Evolutionary conservation across 225 moss, liverwort and hornwort species (phyloP), one percentile per base, ranked within the genome.

Genomic region (Asterella californica): DNA sequence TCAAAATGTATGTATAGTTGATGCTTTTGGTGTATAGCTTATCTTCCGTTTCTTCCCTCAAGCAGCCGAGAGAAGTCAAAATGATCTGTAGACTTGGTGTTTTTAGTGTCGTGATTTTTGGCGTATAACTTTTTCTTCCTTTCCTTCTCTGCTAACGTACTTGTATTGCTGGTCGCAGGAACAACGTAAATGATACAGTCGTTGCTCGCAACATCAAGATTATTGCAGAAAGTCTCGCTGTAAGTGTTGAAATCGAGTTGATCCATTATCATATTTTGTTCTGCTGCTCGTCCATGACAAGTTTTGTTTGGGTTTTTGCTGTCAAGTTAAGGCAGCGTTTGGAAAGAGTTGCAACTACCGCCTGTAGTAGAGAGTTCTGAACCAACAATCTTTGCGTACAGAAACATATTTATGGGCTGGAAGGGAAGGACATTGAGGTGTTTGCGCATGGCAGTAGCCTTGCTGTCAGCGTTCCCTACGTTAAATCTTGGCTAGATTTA

Each of bases 371-470:
- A 53, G 15, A 17, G 52, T 7, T 33, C 53, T 74, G 52, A 74
- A 53, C 17, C 74, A 74, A 15, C 52, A 7, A 30, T 47, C 11
- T 71, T 27, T 19, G 30, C 32, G 8, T 45, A 62, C 89, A 96
- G 96, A 93, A 79, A 81, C 95, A 90, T 64, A 90, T 95, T 78
- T 95, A 95, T 87, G 90, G 93, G 42, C 85, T 86, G 71, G 88
- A 90, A 88, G 91, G 86, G 75, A 92, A 83, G 71, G 87, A 88
- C 66, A 83, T 88, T 57, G 99, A 95, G 70, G 81, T 93, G 9
- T 99, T 99, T 79, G 89, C 90, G 78, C 91, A 92, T 85, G 95
- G 93, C 82, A 95, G 93, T 83, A 92, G 90, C 82, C 88, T 95
- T 79, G 92, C 99, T 82, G 76, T 93, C 53, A 90, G 82, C 81